Evolutionary conservation across 257 asterid species (phyloP).

Genomic region (Solanum paucissectum): DNA sequence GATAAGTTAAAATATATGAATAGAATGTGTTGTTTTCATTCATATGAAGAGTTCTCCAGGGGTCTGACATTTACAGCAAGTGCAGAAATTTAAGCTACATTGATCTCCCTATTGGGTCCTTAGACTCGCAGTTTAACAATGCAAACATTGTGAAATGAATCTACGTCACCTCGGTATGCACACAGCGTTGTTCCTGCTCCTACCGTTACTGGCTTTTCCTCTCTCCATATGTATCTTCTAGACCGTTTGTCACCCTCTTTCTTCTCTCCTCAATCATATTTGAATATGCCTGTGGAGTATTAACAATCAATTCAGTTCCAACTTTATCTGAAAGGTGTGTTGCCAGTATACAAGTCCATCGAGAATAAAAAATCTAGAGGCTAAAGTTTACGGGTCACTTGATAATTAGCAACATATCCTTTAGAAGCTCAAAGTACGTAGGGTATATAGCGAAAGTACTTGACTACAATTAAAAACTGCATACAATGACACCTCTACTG

Average conservation of each 20-base stretch:
- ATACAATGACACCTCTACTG: background rate
- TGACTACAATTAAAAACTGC: background rate
- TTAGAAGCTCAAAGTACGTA: background rate
- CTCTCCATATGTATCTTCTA: conserved; percentile 73
- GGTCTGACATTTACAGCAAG: background rate
- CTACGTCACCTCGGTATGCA: background rate
- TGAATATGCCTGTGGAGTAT: conserved; percentile 40
- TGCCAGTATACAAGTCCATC: background rate
- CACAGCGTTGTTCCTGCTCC: background rate
- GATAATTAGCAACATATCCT: background rate
- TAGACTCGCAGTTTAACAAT: background rate
- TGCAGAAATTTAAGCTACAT: background rate
- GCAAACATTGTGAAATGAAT: background rate
- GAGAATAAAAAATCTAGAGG: background rate
- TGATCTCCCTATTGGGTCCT: background rate
- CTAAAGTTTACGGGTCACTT: background rate
- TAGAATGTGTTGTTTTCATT: background rate
- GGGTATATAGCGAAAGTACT: background rate
- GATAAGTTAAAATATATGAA: background rate
- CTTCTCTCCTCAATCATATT: conserved; percentile 70
- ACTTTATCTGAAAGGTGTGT: background rate
- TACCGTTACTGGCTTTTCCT: conserved; percentile 5
- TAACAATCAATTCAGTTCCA: background rate
- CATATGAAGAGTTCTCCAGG: background rate
- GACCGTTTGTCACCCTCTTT: conserved; percentile 51